These are phyloP conservation scores for Scutellaria minor DNA, from an alignment of 257 asterid species.

Conservation along the genomic window DNA sequence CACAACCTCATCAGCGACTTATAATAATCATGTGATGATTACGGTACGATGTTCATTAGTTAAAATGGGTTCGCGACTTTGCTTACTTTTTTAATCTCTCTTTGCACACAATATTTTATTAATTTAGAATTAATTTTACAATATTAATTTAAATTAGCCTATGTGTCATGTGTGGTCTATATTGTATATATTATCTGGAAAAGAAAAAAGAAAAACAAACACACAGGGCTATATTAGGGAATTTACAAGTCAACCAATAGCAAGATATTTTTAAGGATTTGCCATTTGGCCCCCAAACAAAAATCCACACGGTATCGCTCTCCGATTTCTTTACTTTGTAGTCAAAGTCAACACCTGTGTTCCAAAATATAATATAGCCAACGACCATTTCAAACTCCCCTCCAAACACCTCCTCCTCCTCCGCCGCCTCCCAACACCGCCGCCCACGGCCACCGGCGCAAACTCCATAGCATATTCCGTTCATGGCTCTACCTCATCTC, in stretches of 20 bases:
- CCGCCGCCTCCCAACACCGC: slow-evolving; percentile 22
- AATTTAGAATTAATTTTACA: too few species aligned
- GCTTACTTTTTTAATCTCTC: too few species aligned
- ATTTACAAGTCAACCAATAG: slow-evolving; percentile 32
- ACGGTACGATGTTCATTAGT: too few species aligned
- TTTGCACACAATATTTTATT: too few species aligned
- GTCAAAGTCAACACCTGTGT: slow-evolving; percentile 36
- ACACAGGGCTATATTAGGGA: slow-evolving; percentile 30
- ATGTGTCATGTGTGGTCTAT: too few species aligned
- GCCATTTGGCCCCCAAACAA: slow-evolving; percentile 6
- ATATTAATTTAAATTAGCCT: too few species aligned
- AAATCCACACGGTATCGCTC: slow-evolving; percentile 31
- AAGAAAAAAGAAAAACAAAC: not conserved
- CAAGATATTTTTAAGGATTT: not conserved
- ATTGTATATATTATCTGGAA: not conserved
- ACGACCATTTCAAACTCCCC: slow-evolving; percentile 36
- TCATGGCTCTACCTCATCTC: slow-evolving; percentile 46
- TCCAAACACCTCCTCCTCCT: not conserved
- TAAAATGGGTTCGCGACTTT: too few species aligned
- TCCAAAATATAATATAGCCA: slow-evolving; percentile 11
- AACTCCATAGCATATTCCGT: slow-evolving; percentile 18
- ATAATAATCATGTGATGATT: too few species aligned
- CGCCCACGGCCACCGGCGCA: slow-evolving; percentile 22
- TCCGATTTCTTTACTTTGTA: not conserved
- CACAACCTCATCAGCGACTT: too few species aligned